These are phyloP conservation scores for Penicillium arizonense DNA, from an alignment of 495 filamentous ascomycete species.

Conservation along the genomic window DNA sequence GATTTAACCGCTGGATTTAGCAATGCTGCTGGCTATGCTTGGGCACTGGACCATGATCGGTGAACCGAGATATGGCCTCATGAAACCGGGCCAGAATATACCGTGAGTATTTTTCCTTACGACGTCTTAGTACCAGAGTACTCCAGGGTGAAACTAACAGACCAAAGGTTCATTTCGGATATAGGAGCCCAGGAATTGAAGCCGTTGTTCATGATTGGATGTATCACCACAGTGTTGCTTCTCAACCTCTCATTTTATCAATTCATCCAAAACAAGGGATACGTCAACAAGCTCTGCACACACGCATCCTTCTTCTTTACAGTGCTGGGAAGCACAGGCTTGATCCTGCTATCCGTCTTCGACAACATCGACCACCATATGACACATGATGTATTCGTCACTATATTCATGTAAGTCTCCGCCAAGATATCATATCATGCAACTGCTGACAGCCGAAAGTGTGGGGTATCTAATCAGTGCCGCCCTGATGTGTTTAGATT, in stretches of 20 bases:
- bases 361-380: slow-evolving; percentile 18
- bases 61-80: slow-evolving; percentile 16
- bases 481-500: slow-evolving; percentile 17
- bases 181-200: slow-evolving; percentile 17
- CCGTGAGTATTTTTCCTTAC: slow-evolving; percentile 9
- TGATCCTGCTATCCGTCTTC: slow-evolving; percentile 17
- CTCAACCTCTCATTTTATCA: slow-evolving; percentile 20
- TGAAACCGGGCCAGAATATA: slow-evolving; percentile 21
- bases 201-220: slow-evolving; percentile 19
- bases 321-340: slow-evolving; percentile 15
- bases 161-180: slow-evolving; percentile 19
- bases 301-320: slow-evolving; percentile 17
- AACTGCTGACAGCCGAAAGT: slow-evolving; percentile 9
- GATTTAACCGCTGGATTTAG: slow-evolving; percentile 6
- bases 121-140: not conserved
- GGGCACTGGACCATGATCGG: slow-evolving; percentile 19
- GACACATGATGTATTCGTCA: slow-evolving; percentile 17
- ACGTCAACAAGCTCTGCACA: slow-evolving; percentile 12
- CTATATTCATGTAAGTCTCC: slow-evolving; percentile 17
- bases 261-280: slow-evolving; percentile 16
- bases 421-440: not conserved
- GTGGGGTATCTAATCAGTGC: slow-evolving; percentile 19
- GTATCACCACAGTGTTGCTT: slow-evolving; percentile 14
- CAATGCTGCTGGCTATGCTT: slow-evolving; percentile 15
- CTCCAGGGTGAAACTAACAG: slow-evolving; percentile 2